Percentiles rank a stretch among this genome's conserved stretches.
Evolutionary conservation across 768 basidiomycete species (phyloP).

Genomic region (Hygrophorus russula): DNA sequence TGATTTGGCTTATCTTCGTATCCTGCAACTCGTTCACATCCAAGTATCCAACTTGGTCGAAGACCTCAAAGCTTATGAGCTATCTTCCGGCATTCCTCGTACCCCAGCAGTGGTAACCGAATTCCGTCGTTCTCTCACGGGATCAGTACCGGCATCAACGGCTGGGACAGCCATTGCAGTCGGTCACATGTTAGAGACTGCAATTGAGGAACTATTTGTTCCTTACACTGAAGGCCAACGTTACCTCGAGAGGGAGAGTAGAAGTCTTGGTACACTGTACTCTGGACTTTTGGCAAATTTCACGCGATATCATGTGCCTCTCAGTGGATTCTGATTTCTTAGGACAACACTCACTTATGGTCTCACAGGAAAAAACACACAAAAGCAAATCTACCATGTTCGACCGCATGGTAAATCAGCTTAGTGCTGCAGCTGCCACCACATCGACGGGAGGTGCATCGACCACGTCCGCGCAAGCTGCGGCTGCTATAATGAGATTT

Average conservation of each 20-base stretch:
- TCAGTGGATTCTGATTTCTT: neutral
- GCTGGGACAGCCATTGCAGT: constrained; percentile 46
- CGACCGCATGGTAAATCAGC: constrained; percentile 85
- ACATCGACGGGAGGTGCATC: constrained; percentile 47
- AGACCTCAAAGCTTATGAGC: constrained; percentile 84
- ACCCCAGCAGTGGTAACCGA: constrained; percentile 55
- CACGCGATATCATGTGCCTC: constrained; percentile 79
- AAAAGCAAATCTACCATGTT: constrained; percentile 72
- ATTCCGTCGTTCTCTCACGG: constrained; percentile 43
- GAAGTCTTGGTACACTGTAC: constrained; percentile 73
- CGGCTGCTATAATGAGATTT: constrained; percentile 82
- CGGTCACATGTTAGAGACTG: constrained; percentile 83
- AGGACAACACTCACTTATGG: constrained; percentile 5
- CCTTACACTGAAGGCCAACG: constrained; percentile 87
- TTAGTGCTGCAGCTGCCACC: constrained; percentile 65
- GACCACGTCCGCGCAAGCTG: constrained; percentile 72
- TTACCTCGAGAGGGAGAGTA: constrained; percentile 88
- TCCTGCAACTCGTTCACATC: constrained; percentile 79
- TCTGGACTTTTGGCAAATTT: constrained; percentile 60
- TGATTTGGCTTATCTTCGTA: constrained; percentile 82
- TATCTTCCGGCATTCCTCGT: constrained; percentile 54
- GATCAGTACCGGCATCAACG: constrained; percentile 30
- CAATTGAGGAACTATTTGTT: constrained; percentile 93
- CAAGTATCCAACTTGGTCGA: constrained; percentile 75
- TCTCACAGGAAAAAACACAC: constrained; percentile 40